Evolutionary conservation across 73 alveolate genomes (phyloP).

Genomic region (Tetrahymena borealis): DNA sequence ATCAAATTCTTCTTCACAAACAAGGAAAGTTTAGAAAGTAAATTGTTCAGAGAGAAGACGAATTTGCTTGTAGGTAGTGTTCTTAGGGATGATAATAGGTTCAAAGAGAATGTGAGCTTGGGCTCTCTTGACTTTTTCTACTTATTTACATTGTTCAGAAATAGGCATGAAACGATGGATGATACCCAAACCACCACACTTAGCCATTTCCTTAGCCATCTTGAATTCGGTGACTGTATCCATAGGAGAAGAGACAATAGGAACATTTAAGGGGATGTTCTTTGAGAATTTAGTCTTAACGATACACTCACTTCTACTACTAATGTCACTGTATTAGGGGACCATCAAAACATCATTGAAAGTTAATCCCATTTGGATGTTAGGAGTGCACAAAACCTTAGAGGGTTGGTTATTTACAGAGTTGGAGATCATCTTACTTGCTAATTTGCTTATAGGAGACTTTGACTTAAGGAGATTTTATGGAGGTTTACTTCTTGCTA

Average conservation of each 20-base stretch:
- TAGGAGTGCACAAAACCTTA: neutral
- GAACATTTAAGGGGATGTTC: constrained; percentile 34
- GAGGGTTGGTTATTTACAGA: neutral
- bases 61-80: neutral
- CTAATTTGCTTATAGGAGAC: neutral
- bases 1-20: constrained; percentile 22
- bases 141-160: constrained; percentile 10
- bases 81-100: constrained; percentile 11
- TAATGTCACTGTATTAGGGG: constrained; percentile 27
- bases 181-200: constrained; percentile 39
- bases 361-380: constrained; percentile 16
- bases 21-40: constrained; percentile 19
- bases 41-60: neutral
- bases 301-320: constrained; percentile 13
- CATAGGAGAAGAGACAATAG: constrained; percentile 38
- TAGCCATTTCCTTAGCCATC: constrained; percentile 40
- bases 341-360: constrained; percentile 41
- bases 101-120: constrained; percentile 12
- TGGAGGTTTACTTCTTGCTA: neutral
- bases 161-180: constrained; percentile 42
- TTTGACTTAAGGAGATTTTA: neutral
- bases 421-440: neutral
- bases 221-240: constrained; percentile 45
- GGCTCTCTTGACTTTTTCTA: constrained; percentile 37
- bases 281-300: constrained; percentile 18